Evolutionary conservation across 768 basidiomycete species (phyloP).

Genomic region (Podaxis rugospora): DNA sequence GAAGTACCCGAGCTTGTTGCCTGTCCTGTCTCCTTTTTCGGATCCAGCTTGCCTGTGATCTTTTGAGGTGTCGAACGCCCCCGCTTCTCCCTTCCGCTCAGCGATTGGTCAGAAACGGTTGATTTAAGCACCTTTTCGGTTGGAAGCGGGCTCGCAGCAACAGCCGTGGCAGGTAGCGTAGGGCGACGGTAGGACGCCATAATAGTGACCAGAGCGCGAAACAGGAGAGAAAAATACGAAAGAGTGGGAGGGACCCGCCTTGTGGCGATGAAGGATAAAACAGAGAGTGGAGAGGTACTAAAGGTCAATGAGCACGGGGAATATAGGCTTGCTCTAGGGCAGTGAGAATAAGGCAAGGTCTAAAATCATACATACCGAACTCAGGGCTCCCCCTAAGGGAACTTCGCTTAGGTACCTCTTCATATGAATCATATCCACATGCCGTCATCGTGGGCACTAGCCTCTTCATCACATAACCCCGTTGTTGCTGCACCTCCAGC

Average conservation of each 20-base stretch:
- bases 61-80: constrained; percentile 24
- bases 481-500: neutral
- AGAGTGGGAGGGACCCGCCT: constrained; percentile 9
- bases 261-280: constrained; percentile 4
- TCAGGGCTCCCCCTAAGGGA: constrained; percentile 13
- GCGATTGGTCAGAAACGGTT: constrained; percentile 46
- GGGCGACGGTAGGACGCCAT: constrained; percentile 27
- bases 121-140: constrained; percentile 42
- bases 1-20: constrained; percentile 30
- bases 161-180: constrained; percentile 29
- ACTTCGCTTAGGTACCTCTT: constrained; percentile 8
- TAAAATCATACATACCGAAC: constrained; percentile 15
- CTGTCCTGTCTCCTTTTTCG: constrained; percentile 28
- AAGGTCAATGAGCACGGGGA: neutral
- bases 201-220: neutral
- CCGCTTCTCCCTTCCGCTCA: constrained; percentile 25
- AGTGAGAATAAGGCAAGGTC: constrained; percentile 12
- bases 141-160: constrained; percentile 31
- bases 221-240: constrained; percentile 16
- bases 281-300: constrained; percentile 15
- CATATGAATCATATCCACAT: constrained; percentile 2
- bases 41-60: constrained; percentile 26
- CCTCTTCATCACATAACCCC: neutral
- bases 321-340: neutral
- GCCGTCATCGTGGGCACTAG: neutral